Evolutionary conservation across 2,329 filamentous ascomycete species (phyloP), one percentile per base, ranked within the genome.

Genomic region (Arthroderma sp.): DNA sequence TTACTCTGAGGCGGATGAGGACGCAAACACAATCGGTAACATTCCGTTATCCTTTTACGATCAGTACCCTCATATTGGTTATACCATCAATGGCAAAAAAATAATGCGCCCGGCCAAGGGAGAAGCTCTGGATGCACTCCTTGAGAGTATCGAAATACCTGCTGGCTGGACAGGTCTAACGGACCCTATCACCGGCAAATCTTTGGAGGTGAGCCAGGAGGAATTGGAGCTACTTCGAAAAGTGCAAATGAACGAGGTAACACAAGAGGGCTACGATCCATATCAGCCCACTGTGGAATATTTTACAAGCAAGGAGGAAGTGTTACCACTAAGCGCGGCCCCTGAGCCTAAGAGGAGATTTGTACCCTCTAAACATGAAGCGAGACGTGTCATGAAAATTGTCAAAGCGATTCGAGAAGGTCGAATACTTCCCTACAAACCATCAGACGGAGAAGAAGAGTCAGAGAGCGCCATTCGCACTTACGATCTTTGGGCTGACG

Each of bases 61-160:
- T 63, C 83, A 86, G 32, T 98, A 95, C 61, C 91, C 91, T 42
- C 91, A 98, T 62, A 95, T 98, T 60, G 91, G 91, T 48, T 98
- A 98, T 67, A 86, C 95, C 57, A 96, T 98, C 69, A 94, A 98
- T 64, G 91, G 91, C 64, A 95, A 93, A 75, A 93, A 85, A 65
- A 94, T 98, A 52, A 85, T 94, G 80, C 83, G 91, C 43, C 91
- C 91, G 5, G 91, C 93, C 3, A 89, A 87, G 54, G 89, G 89
- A 43, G 83, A 94, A 61, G 91, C 91, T 32, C 70, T 98, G 30
- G 91, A 98, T 70, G 86, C 87, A 8, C 73, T 98, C 37, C 73
- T 98, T 6, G 89, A 98, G 57, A 95, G 85, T 65, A 98, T 98
- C 56, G 91, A 98, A 59, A 73, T 98, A 32, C 91, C 91, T 9